Conservation (phyloP, 257 asterid genomes). For the Salvia miltiorrhiza region DNA sequence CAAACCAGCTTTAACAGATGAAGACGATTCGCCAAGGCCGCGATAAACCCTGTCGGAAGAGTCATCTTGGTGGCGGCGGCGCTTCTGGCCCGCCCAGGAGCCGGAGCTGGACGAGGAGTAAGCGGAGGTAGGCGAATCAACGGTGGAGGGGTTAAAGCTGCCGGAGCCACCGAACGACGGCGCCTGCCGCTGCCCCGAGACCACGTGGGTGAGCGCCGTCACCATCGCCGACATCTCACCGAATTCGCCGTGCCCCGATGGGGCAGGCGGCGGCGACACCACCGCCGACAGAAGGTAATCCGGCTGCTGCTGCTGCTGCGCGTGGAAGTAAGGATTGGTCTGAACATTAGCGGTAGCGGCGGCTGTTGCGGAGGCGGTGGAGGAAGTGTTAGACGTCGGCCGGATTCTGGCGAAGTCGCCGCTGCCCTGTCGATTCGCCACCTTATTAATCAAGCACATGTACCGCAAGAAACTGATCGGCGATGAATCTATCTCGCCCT, state of each 20-base stretch:
- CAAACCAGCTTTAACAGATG: constrained; percentile 50
- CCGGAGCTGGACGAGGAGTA: constrained; percentile 75
- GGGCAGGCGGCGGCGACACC: constrained; percentile 35
- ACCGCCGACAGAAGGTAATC: constrained; percentile 39
- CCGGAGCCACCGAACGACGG: constrained; percentile 35
- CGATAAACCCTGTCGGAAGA: constrained; percentile 30
- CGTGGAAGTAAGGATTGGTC: constrained; percentile 16
- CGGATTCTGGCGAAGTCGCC: constrained; percentile 41
- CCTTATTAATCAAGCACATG: constrained; percentile 49
- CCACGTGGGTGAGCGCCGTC: constrained; percentile 57
- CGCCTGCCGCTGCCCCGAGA: constrained; percentile 43
- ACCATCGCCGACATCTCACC: constrained; percentile 75
- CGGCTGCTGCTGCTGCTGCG: constrained; percentile 36
- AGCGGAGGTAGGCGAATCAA: constrained; percentile 51
- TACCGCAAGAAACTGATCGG: not conserved
- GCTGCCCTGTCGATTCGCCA: constrained; percentile 65
- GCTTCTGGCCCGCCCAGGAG: constrained; percentile 67
- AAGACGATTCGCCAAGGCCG: constrained; percentile 44
- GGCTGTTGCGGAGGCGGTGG: constrained; percentile 16
- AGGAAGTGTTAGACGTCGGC: constrained; percentile 13
- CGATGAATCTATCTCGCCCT: not conserved
- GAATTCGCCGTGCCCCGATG: constrained; percentile 33
- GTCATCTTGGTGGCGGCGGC: constrained; percentile 62
- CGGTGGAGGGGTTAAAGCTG: constrained; percentile 7
- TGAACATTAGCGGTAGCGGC: not conserved